A percentile compares a stretch with the other conserved stretches of the same genome.
Conservation (phyloP, 2,329 filamentous ascomycete genomes). For the Biscogniauxia marginata region DNA sequence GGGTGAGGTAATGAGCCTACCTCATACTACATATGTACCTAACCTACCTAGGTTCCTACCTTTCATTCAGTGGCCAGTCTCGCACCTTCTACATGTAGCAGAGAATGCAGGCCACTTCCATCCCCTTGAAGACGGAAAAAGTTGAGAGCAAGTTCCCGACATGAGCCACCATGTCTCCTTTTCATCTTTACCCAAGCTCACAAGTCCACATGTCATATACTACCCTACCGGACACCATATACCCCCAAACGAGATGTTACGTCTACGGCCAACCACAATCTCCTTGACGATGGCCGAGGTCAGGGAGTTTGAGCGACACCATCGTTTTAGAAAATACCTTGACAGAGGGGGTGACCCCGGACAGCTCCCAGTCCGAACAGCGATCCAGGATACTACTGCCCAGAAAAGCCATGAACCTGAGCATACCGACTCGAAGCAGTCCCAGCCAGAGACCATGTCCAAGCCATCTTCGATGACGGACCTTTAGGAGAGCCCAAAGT, state of each 20-base stretch:
- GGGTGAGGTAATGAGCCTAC: too few relatives aligned
- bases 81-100: not conserved
- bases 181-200: not conserved
- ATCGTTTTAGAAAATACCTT: slow-evolving; percentile 34
- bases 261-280: slow-evolving; percentile 39
- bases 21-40: not conserved
- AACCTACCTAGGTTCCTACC: not conserved
- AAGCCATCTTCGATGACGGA: slow-evolving; percentile 9
- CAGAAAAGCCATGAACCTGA: slow-evolving; percentile 12
- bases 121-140: not conserved
- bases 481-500: slow-evolving; percentile 13
- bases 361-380: slow-evolving; percentile 17
- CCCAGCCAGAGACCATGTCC: slow-evolving; percentile 3
- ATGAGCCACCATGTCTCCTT: not conserved
- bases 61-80: not conserved
- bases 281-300: slow-evolving; percentile 42
- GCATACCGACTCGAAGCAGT: slow-evolving; percentile 8
- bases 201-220: not conserved
- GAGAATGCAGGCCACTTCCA: not conserved
- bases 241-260: slow-evolving; percentile 37
- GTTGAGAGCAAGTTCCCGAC: not conserved
- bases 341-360: slow-evolving; percentile 24
- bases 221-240: not conserved
- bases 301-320: slow-evolving; percentile 37
- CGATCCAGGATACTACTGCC: slow-evolving; percentile 1